Base-by-base conservation (phyloP, 164 flowering plant species). In the Chimonanthus praecox region DNA sequence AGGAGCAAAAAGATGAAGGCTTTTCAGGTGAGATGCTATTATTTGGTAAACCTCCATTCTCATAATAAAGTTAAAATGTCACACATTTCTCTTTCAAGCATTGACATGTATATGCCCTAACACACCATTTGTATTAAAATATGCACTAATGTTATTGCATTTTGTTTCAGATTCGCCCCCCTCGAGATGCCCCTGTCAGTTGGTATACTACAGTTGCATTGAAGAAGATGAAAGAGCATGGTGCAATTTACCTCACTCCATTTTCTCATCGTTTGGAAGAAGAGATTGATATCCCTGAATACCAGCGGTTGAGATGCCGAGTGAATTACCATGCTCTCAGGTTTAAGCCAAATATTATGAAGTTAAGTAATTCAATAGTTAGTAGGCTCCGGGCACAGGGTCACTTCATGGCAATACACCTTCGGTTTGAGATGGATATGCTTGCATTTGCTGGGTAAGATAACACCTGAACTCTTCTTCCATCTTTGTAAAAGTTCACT, bases 401-500 rank as follows among this genome's bases (percentile, higher is more conserved):
- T 60, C 97, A 86, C 83, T 95, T 92, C 87, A 95, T 95, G 99
- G 84, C 98, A 61, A 95, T 95, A 81, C 99, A 95, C 82, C 97
- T 93, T 81, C 99, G 98, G 49, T 95, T 95, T 72, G 99, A 95
- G 85, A 93, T 92, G 99, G 99, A 95, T 79, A 95, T 95, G 99
- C 89, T 95, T 73, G 88, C 99, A 79, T 95, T 95, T 87, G 99
- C 99, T 74, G 98, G 99, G 99, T 95, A 87, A 64, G 88, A 76
- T 72, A 18, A 76, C 63, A 6, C 71, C 18, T 51, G 60, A n/a
- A 10, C 62, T 21, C 66, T 10, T 46, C n/a, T 73, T 54, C 67
- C 20, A 71, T 69, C 7, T 78, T 62, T 49, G 43, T 74, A 50
- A 62, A 44, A 58, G 15, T 3, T 54, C 11, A 54, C 60, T 7